Percentiles rank a stretch among this genome's conserved stretches.
Conservation (phyloP, 768 basidiomycete genomes). For the Boletus patriciae region DNA sequence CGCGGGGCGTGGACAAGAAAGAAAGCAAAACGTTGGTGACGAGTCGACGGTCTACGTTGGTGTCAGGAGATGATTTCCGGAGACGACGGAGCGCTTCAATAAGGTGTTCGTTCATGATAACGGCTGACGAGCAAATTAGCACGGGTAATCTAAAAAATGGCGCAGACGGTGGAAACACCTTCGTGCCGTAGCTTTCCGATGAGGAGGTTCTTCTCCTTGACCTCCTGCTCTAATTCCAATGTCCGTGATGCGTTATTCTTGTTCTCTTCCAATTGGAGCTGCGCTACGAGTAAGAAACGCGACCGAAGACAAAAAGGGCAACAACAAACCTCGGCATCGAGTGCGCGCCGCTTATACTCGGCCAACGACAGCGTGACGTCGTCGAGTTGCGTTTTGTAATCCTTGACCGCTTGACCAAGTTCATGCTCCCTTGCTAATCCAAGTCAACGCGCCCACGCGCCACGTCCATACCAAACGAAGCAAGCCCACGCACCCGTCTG, state of each 20-base stretch:
- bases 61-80: constrained; percentile 76
- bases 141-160: constrained; percentile 3
- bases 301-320: not conserved
- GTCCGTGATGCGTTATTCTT: constrained; percentile 64
- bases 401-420: constrained; percentile 78
- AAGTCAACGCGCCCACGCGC: constrained; percentile 3
- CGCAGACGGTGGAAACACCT: constrained; percentile 48
- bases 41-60: constrained; percentile 89
- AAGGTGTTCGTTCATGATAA: constrained; percentile 96
- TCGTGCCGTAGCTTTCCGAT: constrained; percentile 96
- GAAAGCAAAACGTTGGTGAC: constrained; percentile 92
- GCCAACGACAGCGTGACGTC: constrained; percentile 73
- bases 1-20: constrained; percentile 87
- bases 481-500: constrained; percentile 67
- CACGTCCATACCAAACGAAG: not conserved
- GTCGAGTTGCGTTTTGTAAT: constrained; percentile 73
- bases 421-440: constrained; percentile 84
- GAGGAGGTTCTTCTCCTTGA: constrained; percentile 93
- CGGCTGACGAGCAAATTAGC: constrained; percentile 50
- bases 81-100: constrained; percentile 97
- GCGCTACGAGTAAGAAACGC: constrained; percentile 9
- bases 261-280: constrained; percentile 78
- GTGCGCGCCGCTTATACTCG: constrained; percentile 87
- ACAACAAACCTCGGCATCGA: constrained; percentile 76
- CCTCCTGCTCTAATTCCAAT: constrained; percentile 78